A percentile compares a stretch with the other conserved stretches of the same genome.
These are phyloP conservation scores for Luffa acutangula DNA, from an alignment of 306 rosid species.

Conservation along the genomic window DNA sequence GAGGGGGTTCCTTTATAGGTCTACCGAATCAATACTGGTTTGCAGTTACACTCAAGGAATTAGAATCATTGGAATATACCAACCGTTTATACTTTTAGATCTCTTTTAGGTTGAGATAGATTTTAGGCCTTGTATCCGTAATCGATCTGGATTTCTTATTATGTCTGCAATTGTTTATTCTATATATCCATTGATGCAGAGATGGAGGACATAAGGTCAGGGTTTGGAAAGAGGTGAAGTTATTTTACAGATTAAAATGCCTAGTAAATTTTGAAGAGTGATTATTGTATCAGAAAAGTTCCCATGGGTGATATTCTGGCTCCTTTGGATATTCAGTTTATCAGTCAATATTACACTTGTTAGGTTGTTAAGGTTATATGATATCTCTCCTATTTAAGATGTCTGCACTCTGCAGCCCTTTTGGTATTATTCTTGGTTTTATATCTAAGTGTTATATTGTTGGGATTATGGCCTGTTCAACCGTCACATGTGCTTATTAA, in stretches of 20 bases:
- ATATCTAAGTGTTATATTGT: slow-evolving; percentile 25
- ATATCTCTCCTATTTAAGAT: slow-evolving; percentile 17
- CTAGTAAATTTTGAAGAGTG: slow-evolving; percentile 14
- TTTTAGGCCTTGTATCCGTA: slow-evolving; percentile 16
- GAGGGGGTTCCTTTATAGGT: background rate
- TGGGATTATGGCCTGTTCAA: slow-evolving; percentile 44
- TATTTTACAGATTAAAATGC: slow-evolving; percentile 15
- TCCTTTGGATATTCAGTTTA: slow-evolving; percentile 17
- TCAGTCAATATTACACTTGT: slow-evolving; percentile 14
- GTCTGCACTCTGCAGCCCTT: slow-evolving; percentile 24
- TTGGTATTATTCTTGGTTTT: slow-evolving; percentile 16
- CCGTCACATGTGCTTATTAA: slow-evolving; percentile 41
- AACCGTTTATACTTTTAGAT: background rate
- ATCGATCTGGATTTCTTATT: slow-evolving; percentile 7
- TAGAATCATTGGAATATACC: background rate
- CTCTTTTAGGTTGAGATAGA: slow-evolving; percentile 19
- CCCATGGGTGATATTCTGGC: slow-evolving; percentile 16
- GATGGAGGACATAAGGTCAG: slow-evolving; percentile 17
- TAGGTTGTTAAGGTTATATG: slow-evolving; percentile 21
- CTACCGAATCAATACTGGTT: background rate
- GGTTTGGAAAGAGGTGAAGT: slow-evolving; percentile 16
- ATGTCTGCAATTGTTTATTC: slow-evolving; percentile 18
- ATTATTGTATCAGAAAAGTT: slow-evolving; percentile 4
- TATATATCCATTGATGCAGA: slow-evolving; percentile 20
- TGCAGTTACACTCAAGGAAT: slow-evolving; percentile 3